Conservation (phyloP, 140 eudicot species). For the Cichorium intybus region DNA sequence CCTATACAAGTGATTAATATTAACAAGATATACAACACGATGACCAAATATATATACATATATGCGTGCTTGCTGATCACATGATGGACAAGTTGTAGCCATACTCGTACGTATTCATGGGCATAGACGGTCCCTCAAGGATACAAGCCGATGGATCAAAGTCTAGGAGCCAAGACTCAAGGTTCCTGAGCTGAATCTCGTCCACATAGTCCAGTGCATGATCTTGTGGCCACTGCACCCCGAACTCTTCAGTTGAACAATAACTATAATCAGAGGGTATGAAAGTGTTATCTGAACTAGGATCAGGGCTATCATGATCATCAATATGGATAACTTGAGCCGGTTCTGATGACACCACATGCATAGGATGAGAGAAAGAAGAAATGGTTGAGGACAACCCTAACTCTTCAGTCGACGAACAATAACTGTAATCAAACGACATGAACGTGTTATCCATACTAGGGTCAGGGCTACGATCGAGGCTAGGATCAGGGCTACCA, state of each 20-base stretch:
- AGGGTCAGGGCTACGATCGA: constrained; percentile 17
- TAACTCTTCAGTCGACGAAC: constrained; percentile 17
- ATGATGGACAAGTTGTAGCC: constrained; percentile 24
- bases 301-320: constrained; percentile 21
- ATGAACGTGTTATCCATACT: constrained; percentile 17
- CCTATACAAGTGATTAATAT: constrained; percentile 13
- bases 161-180: constrained; percentile 54
- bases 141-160: constrained; percentile 29
- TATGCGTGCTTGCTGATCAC: constrained; percentile 23
- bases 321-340: background rate
- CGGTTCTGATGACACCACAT: background rate
- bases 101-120: constrained; percentile 25
- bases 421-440: constrained; percentile 10
- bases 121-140: constrained; percentile 21
- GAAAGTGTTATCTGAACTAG: constrained; percentile 14
- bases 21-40: constrained; percentile 24
- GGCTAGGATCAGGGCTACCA: constrained; percentile 28
- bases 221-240: constrained; percentile 25
- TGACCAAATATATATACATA: constrained; percentile 8
- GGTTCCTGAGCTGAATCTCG: constrained; percentile 30
- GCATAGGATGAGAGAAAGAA: constrained; percentile 18
- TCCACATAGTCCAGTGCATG: constrained; percentile 13
- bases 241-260: constrained; percentile 31
- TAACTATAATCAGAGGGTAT: constrained; percentile 21
- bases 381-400: constrained; percentile 13